Evolutionary conservation across 768 basidiomycete genomes (phyloP).

Genomic region (Mycena albidolilacea): DNA sequence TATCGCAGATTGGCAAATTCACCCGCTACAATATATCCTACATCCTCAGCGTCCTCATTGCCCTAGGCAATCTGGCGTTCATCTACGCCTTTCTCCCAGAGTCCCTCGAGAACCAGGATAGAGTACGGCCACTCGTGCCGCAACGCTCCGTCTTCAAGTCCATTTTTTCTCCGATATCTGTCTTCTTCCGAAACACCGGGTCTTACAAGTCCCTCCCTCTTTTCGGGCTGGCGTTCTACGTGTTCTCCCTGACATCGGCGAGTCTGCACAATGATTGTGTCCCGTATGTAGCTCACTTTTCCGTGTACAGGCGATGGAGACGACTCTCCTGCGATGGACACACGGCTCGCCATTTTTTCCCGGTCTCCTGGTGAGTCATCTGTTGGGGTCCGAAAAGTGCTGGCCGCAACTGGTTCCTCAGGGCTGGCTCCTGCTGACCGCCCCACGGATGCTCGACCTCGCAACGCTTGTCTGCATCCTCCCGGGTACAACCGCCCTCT

Average conservation of each 20-base stretch:
- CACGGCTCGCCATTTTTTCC: no score
- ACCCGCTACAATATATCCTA: not conserved
- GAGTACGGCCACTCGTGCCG: not conserved
- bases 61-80: constrained; percentile 8
- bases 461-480: not conserved
- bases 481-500: not conserved
- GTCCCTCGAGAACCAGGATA: constrained; percentile 1
- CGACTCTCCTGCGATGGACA: not conserved
- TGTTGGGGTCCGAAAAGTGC: not conserved
- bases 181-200: constrained; percentile 15
- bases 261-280: not conserved
- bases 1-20: constrained; percentile 10
- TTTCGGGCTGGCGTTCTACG: constrained; percentile 17
- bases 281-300: not conserved
- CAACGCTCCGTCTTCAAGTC: constrained; percentile 17
- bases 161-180: constrained; percentile 14
- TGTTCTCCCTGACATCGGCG: constrained; percentile 18
- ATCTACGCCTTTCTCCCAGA: constrained; percentile 23
- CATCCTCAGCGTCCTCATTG: constrained; percentile 17
- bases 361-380: not conserved
- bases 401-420: not conserved
- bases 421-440: not conserved
- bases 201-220: constrained; percentile 15
- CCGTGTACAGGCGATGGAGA: not conserved
- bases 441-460: not conserved